Evolutionary conservation across 768 basidiomycete species (phyloP).

Genomic region (Gautieria morchelliformis): DNA sequence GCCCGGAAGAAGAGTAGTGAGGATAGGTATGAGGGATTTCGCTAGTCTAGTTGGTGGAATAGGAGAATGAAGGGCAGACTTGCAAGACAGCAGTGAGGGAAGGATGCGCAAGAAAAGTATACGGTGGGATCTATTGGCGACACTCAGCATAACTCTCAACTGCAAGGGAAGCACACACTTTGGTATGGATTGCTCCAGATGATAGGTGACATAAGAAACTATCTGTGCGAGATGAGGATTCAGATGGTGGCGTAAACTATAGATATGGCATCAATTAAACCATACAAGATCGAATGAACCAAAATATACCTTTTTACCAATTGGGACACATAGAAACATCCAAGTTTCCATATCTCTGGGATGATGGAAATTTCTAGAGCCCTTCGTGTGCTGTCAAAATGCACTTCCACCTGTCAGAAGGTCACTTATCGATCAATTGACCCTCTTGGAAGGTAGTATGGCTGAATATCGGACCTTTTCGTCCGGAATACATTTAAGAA

Average conservation of each 20-base stretch:
- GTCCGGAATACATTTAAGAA: conserved; percentile 37
- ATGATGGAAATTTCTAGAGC: conserved; percentile 45
- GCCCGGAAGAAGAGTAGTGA: conserved; percentile 39
- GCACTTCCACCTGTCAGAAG: conserved; percentile 33
- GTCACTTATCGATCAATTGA: not conserved
- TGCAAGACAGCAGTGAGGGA: conserved; percentile 31
- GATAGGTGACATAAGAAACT: conserved; percentile 42
- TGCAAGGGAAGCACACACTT: conserved; percentile 27
- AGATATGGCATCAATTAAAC: not conserved
- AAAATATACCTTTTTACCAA: conserved; percentile 41
- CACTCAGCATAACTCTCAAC: not conserved
- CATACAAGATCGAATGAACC: not conserved
- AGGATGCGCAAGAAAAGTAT: conserved; percentile 38
- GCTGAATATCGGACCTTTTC: conserved; percentile 34
- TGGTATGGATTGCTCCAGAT: conserved; percentile 45
- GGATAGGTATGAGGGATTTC: conserved; percentile 39
- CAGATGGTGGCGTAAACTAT: conserved; percentile 45
- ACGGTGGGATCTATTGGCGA: conserved; percentile 25
- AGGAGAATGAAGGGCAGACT: conserved; percentile 38
- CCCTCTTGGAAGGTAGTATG: not conserved
- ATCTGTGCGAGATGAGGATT: conserved; percentile 47
- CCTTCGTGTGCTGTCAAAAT: conserved; percentile 41
- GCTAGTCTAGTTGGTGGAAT: conserved; percentile 41
- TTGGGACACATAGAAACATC: conserved; percentile 40
- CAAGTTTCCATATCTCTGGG: conserved; percentile 42